Evolutionary conservation across 345 rosid species (phyloP).

Genomic region (Eucalyptus marginata): DNA sequence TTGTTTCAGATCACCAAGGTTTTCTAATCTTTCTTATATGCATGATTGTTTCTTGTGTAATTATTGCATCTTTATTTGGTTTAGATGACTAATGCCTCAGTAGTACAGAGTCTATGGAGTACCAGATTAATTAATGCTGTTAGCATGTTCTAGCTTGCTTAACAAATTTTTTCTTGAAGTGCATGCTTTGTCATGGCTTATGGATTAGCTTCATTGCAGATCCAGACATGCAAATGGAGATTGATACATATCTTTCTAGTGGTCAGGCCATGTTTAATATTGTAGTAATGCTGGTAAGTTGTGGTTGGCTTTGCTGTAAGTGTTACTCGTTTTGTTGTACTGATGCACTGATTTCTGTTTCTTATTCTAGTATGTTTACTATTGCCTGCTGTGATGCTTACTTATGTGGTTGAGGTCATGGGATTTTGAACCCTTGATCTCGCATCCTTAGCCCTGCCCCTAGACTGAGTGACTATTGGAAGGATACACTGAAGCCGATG

Average conservation of each 20-base stretch:
- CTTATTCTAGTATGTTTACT: neutral
- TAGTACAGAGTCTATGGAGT: neutral
- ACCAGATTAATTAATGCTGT: neutral
- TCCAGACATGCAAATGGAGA: constrained; percentile 68
- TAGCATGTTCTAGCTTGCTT: neutral
- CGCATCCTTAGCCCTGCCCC: neutral
- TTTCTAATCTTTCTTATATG: neutral
- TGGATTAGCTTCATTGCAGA: constrained; percentile 29
- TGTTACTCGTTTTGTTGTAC: neutral
- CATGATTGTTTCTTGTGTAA: neutral
- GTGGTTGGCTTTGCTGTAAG: neutral
- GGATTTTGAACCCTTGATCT: neutral
- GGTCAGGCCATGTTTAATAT: constrained; percentile 67
- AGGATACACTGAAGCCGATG: neutral
- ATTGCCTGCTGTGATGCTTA: neutral
- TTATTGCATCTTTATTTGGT: neutral
- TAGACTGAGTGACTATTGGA: neutral
- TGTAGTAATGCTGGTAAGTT: constrained; percentile 44
- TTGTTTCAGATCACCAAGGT: neutral
- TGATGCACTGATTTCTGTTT: neutral
- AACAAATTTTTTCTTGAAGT: neutral
- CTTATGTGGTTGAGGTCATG: neutral
- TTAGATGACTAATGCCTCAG: neutral
- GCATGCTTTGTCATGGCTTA: neutral
- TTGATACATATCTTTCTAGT: constrained; percentile 38